These are phyloP conservation scores for Zasmidium cellare DNA, from an alignment of 2,329 filamentous ascomycete species.

Conservation along the genomic window DNA sequence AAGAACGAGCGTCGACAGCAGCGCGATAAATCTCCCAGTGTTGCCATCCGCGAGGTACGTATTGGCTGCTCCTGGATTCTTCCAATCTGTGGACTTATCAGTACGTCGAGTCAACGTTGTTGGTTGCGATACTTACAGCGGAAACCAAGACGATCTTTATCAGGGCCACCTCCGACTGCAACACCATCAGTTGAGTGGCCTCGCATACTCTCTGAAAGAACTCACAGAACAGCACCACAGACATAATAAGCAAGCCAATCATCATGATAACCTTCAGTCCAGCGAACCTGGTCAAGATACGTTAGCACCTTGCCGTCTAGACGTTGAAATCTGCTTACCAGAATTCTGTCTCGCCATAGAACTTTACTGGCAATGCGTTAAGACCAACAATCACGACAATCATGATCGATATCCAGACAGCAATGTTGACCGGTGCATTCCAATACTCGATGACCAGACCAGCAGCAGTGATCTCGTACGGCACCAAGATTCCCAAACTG, in stretches of 20 bases:
- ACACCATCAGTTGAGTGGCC: background rate
- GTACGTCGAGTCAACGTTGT: too few relatives aligned
- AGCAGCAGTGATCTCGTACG: constrained; percentile 40
- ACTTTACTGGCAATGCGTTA: constrained; percentile 50
- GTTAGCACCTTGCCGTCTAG: background rate
- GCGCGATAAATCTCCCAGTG: constrained; percentile 49
- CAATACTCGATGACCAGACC: constrained; percentile 30
- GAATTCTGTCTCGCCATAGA: constrained; percentile 55
- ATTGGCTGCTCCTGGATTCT: constrained; percentile 28
- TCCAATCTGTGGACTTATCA: constrained; percentile 38
- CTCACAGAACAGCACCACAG: constrained; percentile 54
- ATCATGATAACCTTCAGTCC: constrained; percentile 52
- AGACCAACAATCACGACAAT: constrained; percentile 43
- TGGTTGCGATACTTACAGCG: too few relatives aligned
- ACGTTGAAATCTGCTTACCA: constrained; percentile 37
- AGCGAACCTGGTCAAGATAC: constrained; percentile 34
- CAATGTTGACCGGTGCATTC: constrained; percentile 40
- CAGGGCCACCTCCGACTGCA: constrained; percentile 52
- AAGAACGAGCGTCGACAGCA: constrained; percentile 53
- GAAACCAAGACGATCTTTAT: constrained; percentile 52
- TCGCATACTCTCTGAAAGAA: background rate
- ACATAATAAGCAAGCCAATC: constrained; percentile 52
- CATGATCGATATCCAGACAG: constrained; percentile 40
- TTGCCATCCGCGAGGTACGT: constrained; percentile 3
- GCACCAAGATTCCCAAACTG: constrained; percentile 41